These are phyloP conservation scores for Astrephomene gubernaculifera DNA, from an alignment of 139 green algal species.

Conservation along the genomic window DNA sequence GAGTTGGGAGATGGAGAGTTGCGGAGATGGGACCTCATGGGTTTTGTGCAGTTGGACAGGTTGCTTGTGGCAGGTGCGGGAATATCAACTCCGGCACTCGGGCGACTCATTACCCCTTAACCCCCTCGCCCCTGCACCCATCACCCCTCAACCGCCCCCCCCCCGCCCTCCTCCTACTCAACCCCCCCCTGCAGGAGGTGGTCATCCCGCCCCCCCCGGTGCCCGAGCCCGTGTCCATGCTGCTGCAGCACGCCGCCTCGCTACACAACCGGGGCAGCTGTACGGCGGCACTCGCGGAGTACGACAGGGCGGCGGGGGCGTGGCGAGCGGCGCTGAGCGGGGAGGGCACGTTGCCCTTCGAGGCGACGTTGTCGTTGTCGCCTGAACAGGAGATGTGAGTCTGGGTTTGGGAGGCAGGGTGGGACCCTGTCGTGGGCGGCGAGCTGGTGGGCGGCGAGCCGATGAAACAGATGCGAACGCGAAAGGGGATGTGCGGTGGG, in stretches of 20 bases:
- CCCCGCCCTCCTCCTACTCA: background rate
- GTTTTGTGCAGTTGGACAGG: no score
- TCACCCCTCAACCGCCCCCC: background rate
- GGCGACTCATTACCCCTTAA: no score
- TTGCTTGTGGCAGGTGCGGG: no score
- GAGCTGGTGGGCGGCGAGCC: no score
- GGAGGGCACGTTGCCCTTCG: background rate
- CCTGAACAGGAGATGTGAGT: conserved; percentile 52
- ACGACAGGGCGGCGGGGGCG: conserved; percentile 9
- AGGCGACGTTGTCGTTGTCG: background rate
- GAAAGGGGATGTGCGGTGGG: no score
- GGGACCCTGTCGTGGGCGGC: no score
- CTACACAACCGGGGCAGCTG: conserved; percentile 53
- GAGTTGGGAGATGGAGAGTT: no score
- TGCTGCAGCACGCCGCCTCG: conserved; percentile 43
- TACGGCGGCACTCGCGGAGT: conserved; percentile 42
- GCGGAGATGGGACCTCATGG: no score
- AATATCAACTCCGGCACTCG: no score
- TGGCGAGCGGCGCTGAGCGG: conserved; percentile 22
- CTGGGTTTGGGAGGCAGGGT: background rate
- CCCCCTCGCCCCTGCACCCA: no score
- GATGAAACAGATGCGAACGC: no score
- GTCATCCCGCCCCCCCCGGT: conserved; percentile 56
- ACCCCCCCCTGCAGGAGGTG: conserved; percentile 51
- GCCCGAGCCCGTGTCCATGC: conserved; percentile 30